Evolutionary conservation across 306 rosid species (phyloP), one percentile per base, ranked within the genome.

Genomic region (Potentilla sterilis): DNA sequence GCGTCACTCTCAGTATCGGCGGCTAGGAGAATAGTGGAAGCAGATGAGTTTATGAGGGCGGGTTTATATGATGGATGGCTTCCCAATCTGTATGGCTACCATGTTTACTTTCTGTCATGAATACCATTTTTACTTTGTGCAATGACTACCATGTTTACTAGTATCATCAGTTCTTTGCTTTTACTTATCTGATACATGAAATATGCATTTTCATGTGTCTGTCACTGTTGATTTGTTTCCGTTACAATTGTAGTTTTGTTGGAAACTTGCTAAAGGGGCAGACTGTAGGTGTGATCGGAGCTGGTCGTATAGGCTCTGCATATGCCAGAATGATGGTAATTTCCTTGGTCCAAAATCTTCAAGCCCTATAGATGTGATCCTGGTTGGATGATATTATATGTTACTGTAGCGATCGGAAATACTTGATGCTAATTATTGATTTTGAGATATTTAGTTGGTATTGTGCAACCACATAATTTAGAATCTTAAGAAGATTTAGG

Each of bases 281-380:
- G 82, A 90, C 99, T 6, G 99, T 96, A 78, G 99, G 99, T 68
- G 99, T 96, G 61, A 96, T 96, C 78, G 99, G 99, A 79, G 99
- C 99, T 66, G 98, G 99, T 49, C 97, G 99, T 49, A 96, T 96
- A 62, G 99, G 99, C 73, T 96, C 99, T 5, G 93, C 99, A 43
- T 96, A 96, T 85, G 99, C 99, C 22, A 89, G 99, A 88, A 96
- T 96, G 97, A 96, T 96, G 99, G 99, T 92, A 88, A 71, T 59
- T 48, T 65, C 42, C 52, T 67, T 71, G 22, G 47, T 74, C 70
- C 59, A 74, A 32, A 4, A 32, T 74, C 44, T 59, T 74, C 11
- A 73, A 57, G 16, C 51, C 54, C 22, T 54, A 44, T 6, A 21
- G 12, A 54, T 57, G 54, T 34, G 58, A 32, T 28, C 59, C 24